phyloP scores from a whole-genome alignment of 257 asterid genomes.

The Fraxinus anomala region DNA sequence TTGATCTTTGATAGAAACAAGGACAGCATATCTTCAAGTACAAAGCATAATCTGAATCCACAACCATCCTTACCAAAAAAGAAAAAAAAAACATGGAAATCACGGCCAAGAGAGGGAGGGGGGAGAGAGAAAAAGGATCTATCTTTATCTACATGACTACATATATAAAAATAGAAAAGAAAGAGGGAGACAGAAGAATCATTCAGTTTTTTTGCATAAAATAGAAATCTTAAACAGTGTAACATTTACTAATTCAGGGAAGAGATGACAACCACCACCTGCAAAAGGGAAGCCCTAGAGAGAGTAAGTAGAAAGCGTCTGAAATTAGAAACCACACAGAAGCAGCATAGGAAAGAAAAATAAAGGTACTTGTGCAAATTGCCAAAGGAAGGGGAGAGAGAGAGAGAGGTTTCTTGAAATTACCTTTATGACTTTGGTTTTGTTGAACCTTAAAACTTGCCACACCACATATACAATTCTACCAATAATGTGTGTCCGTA shows the following conservation, averaged over 20 bases:
- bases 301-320: slow-evolving; percentile 19
- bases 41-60: slow-evolving; percentile 18
- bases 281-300: slow-evolving; percentile 43
- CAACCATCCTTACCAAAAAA: slow-evolving; percentile 31
- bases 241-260: neutral
- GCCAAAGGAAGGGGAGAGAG: slow-evolving; percentile 4
- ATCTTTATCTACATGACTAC: no score
- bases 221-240: neutral
- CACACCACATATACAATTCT: neutral
- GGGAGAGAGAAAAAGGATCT: neutral
- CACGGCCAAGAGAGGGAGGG: neutral
- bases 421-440: neutral
- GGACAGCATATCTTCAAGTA: slow-evolving; percentile 10
- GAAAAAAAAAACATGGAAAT: neutral
- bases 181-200: no score
- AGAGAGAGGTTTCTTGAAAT: neutral
- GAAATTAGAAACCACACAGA: neutral
- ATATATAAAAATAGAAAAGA: no score
- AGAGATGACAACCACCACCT: slow-evolving; percentile 41
- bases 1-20: neutral
- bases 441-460: neutral
- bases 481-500: neutral
- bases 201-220: no score
- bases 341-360: slow-evolving; percentile 12
- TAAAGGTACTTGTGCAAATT: slow-evolving; percentile 22